Evolutionary conservation across 371 early-diverging fungal species (phyloP).

Genomic region (Catenaria anguillulae): DNA sequence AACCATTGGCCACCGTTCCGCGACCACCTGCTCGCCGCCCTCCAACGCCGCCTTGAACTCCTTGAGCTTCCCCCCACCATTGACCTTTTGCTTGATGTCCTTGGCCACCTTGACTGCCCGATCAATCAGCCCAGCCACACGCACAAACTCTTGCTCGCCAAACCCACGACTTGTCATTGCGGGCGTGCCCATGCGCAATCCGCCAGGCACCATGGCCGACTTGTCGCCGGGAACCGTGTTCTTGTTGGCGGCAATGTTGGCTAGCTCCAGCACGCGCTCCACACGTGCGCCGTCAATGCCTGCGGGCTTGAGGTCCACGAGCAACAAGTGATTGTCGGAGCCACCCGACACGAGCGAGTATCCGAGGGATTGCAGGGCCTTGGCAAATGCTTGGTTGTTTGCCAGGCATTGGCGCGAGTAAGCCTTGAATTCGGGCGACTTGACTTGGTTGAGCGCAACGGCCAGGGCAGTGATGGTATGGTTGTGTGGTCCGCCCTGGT

Average conservation of each 20-base stretch:
- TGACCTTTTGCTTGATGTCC: neutral
- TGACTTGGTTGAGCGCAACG: constrained; percentile 85
- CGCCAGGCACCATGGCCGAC: constrained; percentile 87
- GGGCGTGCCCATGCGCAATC: constrained; percentile 76
- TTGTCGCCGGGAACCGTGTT: constrained; percentile 97
- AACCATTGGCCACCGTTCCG: constrained; percentile 27
- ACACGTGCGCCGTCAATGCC: constrained; percentile 85
- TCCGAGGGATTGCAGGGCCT: constrained; percentile 47
- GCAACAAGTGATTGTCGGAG: constrained; percentile 86
- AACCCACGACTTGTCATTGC: constrained; percentile 97
- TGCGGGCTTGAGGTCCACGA: constrained; percentile 70
- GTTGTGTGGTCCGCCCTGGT: constrained; percentile 99
- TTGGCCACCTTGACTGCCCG: constrained; percentile 49
- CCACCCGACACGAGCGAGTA: constrained; percentile 86
- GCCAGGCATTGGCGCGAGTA: constrained; percentile 79
- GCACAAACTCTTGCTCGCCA: constrained; percentile 66
- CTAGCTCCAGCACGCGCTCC: constrained; percentile 82
- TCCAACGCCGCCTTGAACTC: constrained; percentile 54
- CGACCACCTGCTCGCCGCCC: constrained; percentile 12
- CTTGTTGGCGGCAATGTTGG: constrained; percentile 95
- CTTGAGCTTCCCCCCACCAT: constrained; percentile 43
- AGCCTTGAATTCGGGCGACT: constrained; percentile 66
- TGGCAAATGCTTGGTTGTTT: constrained; percentile 81
- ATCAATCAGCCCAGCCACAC: constrained; percentile 73
- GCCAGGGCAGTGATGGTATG: constrained; percentile 97